Evolutionary conservation across 306 rosid genomes (phyloP).

Genomic region (Rosa chinensis): DNA sequence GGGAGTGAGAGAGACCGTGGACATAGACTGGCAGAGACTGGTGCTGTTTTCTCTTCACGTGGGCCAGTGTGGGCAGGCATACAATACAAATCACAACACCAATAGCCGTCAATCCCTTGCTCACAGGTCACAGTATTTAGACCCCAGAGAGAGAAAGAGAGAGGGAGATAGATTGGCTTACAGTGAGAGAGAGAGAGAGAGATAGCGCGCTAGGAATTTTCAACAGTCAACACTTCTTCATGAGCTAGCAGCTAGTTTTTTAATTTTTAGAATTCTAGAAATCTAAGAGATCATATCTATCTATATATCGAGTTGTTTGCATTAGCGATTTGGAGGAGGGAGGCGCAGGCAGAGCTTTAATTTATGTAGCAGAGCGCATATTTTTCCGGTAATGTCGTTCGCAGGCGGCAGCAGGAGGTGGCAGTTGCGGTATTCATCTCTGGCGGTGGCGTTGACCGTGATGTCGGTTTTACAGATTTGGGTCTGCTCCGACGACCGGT

Average conservation of each 20-base stretch:
- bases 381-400: conserved; percentile 52
- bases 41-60: conserved; percentile 42
- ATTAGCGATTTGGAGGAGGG: background rate
- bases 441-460: conserved; percentile 35
- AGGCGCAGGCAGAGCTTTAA: background rate
- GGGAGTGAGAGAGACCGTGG: background rate
- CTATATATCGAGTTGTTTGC: background rate
- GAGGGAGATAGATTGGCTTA: too few species aligned
- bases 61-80: conserved; percentile 56
- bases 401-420: conserved; percentile 43
- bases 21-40: conserved; percentile 12
- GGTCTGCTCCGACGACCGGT: conserved; percentile 37
- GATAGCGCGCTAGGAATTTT: background rate
- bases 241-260: background rate
- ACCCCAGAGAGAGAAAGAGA: conserved; percentile 4
- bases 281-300: background rate
- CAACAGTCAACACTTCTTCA: background rate
- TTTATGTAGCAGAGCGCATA: conserved; percentile 37
- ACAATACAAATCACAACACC: conserved; percentile 27
- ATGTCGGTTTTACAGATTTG: conserved; percentile 43
- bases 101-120: conserved; percentile 58
- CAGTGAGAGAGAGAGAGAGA: background rate
- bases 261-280: background rate
- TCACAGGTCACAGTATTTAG: conserved; percentile 29
- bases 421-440: background rate